Conservation (phyloP, 1,139 yeast genomes). For the Meyerozyma smithsonii region DNA sequence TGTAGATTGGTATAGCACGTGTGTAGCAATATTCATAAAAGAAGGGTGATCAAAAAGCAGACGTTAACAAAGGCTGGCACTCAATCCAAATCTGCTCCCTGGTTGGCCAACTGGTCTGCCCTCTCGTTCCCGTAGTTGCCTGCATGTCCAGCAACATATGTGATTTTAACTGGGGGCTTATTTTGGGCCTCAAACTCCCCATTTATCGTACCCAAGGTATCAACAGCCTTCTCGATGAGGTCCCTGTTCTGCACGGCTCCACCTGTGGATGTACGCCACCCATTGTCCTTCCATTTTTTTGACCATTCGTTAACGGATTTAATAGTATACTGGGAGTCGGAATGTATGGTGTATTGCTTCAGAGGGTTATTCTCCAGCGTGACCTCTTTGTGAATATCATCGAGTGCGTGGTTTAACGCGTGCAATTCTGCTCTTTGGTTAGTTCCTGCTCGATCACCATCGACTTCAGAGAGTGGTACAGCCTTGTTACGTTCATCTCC, state of each 20-base stretch:
- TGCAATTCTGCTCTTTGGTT: conserved; percentile 78
- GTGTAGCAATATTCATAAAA: no score
- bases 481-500: conserved; percentile 51
- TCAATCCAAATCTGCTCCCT: conserved; percentile 41
- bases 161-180: conserved; percentile 34
- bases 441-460: conserved; percentile 41
- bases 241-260: conserved; percentile 48
- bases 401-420: conserved; percentile 59
- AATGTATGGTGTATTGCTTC: conserved; percentile 29
- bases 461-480: conserved; percentile 39
- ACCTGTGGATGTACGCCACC: conserved; percentile 46
- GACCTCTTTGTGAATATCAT: conserved; percentile 24
- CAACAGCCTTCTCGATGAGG: conserved; percentile 32
- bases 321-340: conserved; percentile 58
- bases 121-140: conserved; percentile 67
- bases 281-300: conserved; percentile 47
- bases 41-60: no score
- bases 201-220: conserved; percentile 25
- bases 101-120: conserved; percentile 73
- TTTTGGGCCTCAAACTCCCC: conserved; percentile 18
- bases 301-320: conserved; percentile 50
- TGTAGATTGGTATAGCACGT: no score
- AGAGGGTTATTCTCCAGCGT: neutral
- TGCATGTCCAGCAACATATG: conserved; percentile 70
- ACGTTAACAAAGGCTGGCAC: neutral